These are phyloP conservation scores for Cadophora malorum DNA, from an alignment of 2,329 filamentous ascomycete genomes.

Conservation along the genomic window DNA sequence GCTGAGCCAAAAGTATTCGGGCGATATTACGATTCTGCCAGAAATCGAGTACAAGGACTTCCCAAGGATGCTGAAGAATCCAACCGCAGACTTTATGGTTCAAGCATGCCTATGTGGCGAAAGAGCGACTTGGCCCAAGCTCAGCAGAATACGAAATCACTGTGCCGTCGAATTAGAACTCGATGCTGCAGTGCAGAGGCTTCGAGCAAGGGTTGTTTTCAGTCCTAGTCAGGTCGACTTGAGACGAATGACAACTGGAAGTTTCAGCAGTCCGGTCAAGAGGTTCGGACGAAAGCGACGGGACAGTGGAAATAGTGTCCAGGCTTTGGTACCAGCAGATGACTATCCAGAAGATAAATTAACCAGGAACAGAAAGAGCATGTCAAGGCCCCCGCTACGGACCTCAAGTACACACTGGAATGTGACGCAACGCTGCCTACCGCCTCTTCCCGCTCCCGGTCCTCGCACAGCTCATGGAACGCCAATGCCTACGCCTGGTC, in stretches of 20 bases:
- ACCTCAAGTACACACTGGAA: conserved; percentile 34
- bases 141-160: conserved; percentile 84
- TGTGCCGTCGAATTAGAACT: conserved; percentile 88
- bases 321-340: conserved; percentile 18
- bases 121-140: conserved; percentile 88
- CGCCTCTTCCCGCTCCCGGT: conserved; percentile 21
- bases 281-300: conserved; percentile 35
- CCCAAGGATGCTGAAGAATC: conserved; percentile 80
- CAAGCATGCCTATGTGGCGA: conserved; percentile 79
- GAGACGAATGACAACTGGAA: conserved; percentile 40
- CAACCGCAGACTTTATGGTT: conserved; percentile 85
- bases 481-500: conserved; percentile 31
- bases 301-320: conserved; percentile 34
- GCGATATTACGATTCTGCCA: conserved; percentile 93
- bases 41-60: conserved; percentile 78
- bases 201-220: conserved; percentile 65
- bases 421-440: conserved; percentile 25
- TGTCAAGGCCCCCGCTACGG: conserved; percentile 36
- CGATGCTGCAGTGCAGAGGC: conserved; percentile 73
- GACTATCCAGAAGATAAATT: conserved; percentile 28
- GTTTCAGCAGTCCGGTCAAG: conserved; percentile 20
- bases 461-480: conserved; percentile 31
- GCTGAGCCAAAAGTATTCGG: conserved; percentile 88
- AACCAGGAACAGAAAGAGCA: conserved; percentile 24
- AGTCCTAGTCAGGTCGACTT: conserved; percentile 45